Base-by-base conservation (phyloP, 176 grass and related monocot genomes). In the Triticum urartu region DNA sequence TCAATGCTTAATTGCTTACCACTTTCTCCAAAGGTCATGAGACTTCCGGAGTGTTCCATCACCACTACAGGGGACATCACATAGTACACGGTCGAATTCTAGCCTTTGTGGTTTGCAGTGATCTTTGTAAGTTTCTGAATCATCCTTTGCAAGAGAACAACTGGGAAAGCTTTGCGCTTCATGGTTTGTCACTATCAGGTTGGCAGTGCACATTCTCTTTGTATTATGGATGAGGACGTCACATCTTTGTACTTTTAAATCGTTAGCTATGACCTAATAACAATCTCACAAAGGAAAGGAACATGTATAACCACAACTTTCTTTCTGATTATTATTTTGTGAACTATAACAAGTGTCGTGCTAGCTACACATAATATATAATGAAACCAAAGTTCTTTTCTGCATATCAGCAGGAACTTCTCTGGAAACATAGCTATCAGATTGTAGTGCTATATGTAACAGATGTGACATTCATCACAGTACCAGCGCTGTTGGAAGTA, bases 41-140 rank as follows among this genome's bases (percentile, higher is more conserved):
- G 88, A 88, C 75, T 98, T 98, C 43, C 88, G 86, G 35, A 98
- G 87, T 77, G 96, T 98, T 22, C 96, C 96, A 91, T 98, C 96
- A 80, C 96, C 96, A 80, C 96, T 92, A 78, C 96, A 98, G 68
- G 96, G 96, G 58, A 98, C 96, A 88, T 98, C 96, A 83, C 96
- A 98, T 66, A 98, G 91, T 80, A 98, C 80, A 60, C 93, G 75
- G 67, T 95, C 96, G 32, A 95, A 95, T 68, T 84, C 68, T 72
- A 98, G 63, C 28, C 38, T 79, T 79, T 79, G 82, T 64, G 63
- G 73, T 83, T 68, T 75, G 42, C 15, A 64, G 36, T 66, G 33
- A 52, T 70, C 77, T 25, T 80, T 50, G 84, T 36, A 87, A 62
- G 32, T 26, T 76, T 85, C 77, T 54, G 34, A 63, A 77, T 6